Evolutionary conservation across 345 rosid genomes (phyloP).

Genomic region (Eutrema japonicum): DNA sequence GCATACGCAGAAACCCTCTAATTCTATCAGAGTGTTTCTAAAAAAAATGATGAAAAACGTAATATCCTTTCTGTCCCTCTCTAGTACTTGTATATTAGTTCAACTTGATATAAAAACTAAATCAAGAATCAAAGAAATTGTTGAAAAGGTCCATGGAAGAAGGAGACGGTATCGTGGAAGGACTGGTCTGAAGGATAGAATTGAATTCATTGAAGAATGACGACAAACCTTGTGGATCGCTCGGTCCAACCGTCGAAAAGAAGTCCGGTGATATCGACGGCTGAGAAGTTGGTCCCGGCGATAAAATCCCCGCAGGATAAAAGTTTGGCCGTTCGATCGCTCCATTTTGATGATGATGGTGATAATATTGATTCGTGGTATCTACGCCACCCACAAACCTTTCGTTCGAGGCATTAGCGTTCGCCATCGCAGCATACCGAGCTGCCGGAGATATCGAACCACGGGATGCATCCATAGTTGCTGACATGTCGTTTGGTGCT

Average conservation of each 20-base stretch:
- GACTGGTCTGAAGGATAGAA: conserved; percentile 64
- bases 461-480: conserved; percentile 40
- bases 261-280: conserved; percentile 64
- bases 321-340: conserved; percentile 49
- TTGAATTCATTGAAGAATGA: conserved; percentile 56
- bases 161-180: conserved; percentile 48
- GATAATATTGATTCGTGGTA: conserved; percentile 17
- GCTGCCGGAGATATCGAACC: conserved; percentile 73
- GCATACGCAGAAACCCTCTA: conserved; percentile 29
- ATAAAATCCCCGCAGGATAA: conserved; percentile 64
- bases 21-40: not conserved
- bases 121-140: conserved; percentile 64
- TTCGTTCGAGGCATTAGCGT: conserved; percentile 43
- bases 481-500: conserved; percentile 24
- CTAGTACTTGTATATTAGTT: conserved; percentile 17
- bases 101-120: conserved; percentile 10
- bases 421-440: conserved; percentile 70
- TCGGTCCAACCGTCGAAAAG: conserved; percentile 55
- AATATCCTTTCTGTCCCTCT: not conserved
- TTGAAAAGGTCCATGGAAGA: conserved; percentile 69
- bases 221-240: conserved; percentile 29
- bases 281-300: conserved; percentile 73
- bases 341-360: conserved; percentile 37
- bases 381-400: conserved; percentile 47
- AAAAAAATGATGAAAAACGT: conserved; percentile 28